Conservation (phyloP, 495 filamentous ascomycete species). For the Lepidopterella palustris region DNA sequence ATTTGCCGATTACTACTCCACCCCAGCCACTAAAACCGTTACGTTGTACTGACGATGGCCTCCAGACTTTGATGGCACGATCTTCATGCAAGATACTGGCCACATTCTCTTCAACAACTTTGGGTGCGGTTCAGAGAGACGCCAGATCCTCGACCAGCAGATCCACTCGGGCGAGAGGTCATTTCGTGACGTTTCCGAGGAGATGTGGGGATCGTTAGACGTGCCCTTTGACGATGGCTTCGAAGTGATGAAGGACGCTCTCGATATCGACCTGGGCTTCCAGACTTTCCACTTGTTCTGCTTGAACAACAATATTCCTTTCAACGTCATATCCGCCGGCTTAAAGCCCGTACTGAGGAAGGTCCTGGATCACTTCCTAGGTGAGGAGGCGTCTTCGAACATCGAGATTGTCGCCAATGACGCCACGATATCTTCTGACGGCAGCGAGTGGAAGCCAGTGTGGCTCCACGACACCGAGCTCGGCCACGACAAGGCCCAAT, state of each 20-base stretch:
- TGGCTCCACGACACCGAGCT: conserved; percentile 63
- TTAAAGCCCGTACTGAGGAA: conserved; percentile 58
- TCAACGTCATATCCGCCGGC: conserved; percentile 68
- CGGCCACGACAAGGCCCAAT: conserved; percentile 65
- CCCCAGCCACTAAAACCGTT: background rate
- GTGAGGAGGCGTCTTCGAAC: conserved; percentile 50
- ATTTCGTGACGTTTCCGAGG: conserved; percentile 68
- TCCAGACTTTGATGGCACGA: conserved; percentile 69
- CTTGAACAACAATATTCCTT: conserved; percentile 56
- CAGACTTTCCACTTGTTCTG: conserved; percentile 62
- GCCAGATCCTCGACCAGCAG: conserved; percentile 56
- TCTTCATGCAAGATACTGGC: conserved; percentile 73
- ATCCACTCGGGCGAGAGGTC: conserved; percentile 62
- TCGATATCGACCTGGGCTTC: conserved; percentile 64
- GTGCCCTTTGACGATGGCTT: conserved; percentile 72
- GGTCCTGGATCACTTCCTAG: conserved; percentile 59
- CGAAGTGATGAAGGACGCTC: conserved; percentile 56
- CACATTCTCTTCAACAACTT: conserved; percentile 65
- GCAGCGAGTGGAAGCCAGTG: conserved; percentile 59
- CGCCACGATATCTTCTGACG: conserved; percentile 53
- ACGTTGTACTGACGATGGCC: background rate
- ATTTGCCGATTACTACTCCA: conserved; percentile 7
- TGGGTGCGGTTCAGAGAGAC: conserved; percentile 54
- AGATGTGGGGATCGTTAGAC: conserved; percentile 67
- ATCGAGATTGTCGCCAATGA: conserved; percentile 72